A percentile compares a stretch with the other conserved stretches of the same genome.
Evolutionary conservation across 768 basidiomycete genomes (phyloP).

Genomic region (Suillus subluteus): DNA sequence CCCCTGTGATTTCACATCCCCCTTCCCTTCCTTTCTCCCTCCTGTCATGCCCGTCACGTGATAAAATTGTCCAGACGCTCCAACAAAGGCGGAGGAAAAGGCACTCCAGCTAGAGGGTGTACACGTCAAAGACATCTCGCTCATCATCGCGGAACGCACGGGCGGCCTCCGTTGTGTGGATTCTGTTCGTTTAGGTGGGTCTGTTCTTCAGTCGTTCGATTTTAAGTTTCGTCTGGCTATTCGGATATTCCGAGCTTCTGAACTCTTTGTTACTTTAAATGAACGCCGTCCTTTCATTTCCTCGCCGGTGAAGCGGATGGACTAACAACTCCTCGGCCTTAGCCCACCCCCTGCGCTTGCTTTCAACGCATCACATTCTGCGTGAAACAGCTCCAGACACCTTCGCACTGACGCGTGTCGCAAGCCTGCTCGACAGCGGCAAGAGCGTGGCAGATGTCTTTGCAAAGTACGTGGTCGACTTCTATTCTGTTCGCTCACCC

Average conservation of each 20-base stretch:
- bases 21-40: not conserved
- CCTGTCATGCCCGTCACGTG: slow-evolving; percentile 38
- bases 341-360: slow-evolving; percentile 1
- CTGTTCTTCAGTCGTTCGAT: not conserved
- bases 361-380: slow-evolving; percentile 80
- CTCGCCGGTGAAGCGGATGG: not conserved
- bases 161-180: not conserved
- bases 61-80: slow-evolving; percentile 40
- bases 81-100: slow-evolving; percentile 32
- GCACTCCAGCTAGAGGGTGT: slow-evolving; percentile 28
- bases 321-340: not conserved
- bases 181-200: slow-evolving; percentile 8
- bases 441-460: slow-evolving; percentile 54
- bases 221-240: not conserved
- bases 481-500: not conserved
- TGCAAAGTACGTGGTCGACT: slow-evolving; percentile 42
- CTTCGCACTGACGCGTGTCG: slow-evolving; percentile 73
- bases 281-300: not conserved
- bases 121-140: slow-evolving; percentile 35
- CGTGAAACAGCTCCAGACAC: slow-evolving; percentile 71
- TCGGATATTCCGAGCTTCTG: not conserved
- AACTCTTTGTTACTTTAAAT: not conserved
- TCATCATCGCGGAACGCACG: slow-evolving; percentile 6
- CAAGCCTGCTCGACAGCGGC: slow-evolving; percentile 70
- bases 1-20: not conserved